Evolutionary conservation across 306 rosid species (phyloP).

Genomic region (Rosa lucieae): DNA sequence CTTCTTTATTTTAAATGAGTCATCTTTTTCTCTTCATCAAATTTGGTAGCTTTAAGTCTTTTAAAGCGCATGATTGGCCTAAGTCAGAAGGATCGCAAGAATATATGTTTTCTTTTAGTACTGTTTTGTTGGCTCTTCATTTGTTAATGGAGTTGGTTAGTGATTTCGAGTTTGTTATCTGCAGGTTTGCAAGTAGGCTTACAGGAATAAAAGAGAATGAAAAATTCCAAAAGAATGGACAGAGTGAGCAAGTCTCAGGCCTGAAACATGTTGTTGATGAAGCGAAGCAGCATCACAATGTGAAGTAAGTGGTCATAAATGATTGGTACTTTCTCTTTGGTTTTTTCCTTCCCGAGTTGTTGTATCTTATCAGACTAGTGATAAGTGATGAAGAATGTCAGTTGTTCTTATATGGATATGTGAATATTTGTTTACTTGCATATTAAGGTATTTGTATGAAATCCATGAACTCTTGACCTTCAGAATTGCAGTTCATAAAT

Average conservation of each 20-base stretch:
- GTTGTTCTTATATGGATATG: neutral
- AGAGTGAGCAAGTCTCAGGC: slow-evolving; percentile 59
- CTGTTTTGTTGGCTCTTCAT: slow-evolving; percentile 8
- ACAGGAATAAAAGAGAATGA: slow-evolving; percentile 84
- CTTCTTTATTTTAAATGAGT: neutral
- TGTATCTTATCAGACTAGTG: neutral
- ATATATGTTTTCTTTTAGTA: neutral
- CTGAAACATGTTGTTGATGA: slow-evolving; percentile 78
- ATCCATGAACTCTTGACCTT: neutral
- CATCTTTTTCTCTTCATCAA: neutral
- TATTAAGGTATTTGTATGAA: neutral
- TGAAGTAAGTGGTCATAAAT: slow-evolving; percentile 61
- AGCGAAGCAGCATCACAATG: slow-evolving; percentile 76
- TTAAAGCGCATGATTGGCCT: neutral
- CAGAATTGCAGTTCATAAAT: neutral
- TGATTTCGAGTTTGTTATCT: slow-evolving; percentile 21
- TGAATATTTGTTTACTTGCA: neutral
- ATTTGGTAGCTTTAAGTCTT: neutral
- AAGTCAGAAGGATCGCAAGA: neutral
- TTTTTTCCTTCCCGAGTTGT: neutral
- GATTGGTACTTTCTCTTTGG: slow-evolving; percentile 12
- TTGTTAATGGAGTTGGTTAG: neutral
- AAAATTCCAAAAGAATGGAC: slow-evolving; percentile 70
- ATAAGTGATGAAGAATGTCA: neutral
- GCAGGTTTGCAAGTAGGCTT: slow-evolving; percentile 87